Evolutionary conservation across 345 rosid genomes (phyloP).

Genomic region (Acer negundo): DNA sequence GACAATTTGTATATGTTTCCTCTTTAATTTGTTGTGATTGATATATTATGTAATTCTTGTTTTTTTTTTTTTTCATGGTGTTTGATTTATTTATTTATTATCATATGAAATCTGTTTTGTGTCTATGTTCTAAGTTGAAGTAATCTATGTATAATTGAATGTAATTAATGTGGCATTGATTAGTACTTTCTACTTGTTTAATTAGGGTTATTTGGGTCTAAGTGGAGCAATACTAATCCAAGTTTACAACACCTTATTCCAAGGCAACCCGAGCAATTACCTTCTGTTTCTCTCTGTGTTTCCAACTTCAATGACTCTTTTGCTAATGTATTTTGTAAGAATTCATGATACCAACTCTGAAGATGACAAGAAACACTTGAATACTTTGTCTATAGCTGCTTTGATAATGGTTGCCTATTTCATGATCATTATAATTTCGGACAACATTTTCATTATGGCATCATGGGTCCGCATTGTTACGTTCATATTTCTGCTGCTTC

Average conservation of each 20-base stretch:
- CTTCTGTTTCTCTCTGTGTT: constrained; percentile 66
- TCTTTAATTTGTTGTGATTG: too few relatives aligned
- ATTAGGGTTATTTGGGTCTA: constrained; percentile 89
- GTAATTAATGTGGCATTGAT: too few relatives aligned
- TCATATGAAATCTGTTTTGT: too few relatives aligned
- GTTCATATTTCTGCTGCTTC: constrained; percentile 45
- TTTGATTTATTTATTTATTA: too few relatives aligned
- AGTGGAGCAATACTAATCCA: constrained; percentile 84
- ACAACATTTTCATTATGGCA: constrained; percentile 52
- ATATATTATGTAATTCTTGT: too few relatives aligned
- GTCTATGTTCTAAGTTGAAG: not conserved
- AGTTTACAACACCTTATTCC: constrained; percentile 54
- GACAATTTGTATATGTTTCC: too few relatives aligned
- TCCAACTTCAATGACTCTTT: constrained; percentile 59
- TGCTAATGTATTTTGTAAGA: constrained; percentile 67
- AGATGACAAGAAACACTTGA: constrained; percentile 70
- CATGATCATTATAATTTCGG: constrained; percentile 53
- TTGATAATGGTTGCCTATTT: constrained; percentile 67
- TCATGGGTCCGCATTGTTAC: constrained; percentile 45
- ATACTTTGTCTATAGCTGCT: constrained; percentile 68
- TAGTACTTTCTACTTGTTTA: not conserved
- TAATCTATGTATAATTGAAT: not conserved
- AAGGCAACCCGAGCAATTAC: constrained; percentile 56
- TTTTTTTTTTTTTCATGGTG: too few relatives aligned
- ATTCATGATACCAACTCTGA: constrained; percentile 45